Conservation (phyloP, 1,284 basidiomycete genomes). For the Sporisorium iseilematis-ciliati region DNA sequence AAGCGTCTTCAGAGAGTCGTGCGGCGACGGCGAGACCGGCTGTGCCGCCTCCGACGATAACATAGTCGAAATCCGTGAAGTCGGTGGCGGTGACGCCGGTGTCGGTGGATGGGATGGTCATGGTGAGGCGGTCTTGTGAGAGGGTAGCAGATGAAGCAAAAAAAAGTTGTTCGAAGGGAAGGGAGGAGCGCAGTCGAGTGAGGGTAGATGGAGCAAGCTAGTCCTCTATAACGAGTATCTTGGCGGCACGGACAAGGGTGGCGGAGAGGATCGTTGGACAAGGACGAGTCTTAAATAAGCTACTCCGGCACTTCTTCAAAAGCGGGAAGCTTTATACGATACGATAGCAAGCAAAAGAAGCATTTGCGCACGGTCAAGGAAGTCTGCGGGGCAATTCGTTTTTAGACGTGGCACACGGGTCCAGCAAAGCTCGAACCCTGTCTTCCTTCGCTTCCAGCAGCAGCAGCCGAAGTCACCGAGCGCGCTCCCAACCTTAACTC, state of each 20-base stretch:
- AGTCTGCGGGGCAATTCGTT: not conserved
- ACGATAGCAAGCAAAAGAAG: not conserved
- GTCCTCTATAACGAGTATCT: not conserved
- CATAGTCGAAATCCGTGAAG: constrained; percentile 59
- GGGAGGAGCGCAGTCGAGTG: not conserved
- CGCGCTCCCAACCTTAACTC: too few relatives aligned
- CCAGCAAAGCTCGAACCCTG: not conserved
- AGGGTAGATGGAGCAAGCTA: not conserved
- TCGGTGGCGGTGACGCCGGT: constrained; percentile 49
- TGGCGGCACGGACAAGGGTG: not conserved
- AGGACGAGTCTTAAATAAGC: not conserved
- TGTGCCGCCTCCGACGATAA: constrained; percentile 56
- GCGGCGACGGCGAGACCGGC: constrained; percentile 58
- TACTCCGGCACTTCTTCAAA: not conserved
- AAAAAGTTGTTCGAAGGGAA: too few relatives aligned
- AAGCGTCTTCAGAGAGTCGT: constrained; percentile 50
- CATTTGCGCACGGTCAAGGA: not conserved
- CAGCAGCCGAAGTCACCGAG: not conserved
- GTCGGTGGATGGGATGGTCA: constrained; percentile 32
- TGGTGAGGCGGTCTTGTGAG: not conserved
- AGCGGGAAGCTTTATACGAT: not conserved
- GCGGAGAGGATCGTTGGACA: not conserved
- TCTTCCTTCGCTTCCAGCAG: not conserved
- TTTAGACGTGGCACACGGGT: constrained; percentile 1
- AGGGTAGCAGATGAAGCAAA: not conserved